A percentile compares a stretch with the other conserved stretches of the same genome.
Conservation (phyloP, 257 asterid genomes). For the Solanum piurae region DNA sequence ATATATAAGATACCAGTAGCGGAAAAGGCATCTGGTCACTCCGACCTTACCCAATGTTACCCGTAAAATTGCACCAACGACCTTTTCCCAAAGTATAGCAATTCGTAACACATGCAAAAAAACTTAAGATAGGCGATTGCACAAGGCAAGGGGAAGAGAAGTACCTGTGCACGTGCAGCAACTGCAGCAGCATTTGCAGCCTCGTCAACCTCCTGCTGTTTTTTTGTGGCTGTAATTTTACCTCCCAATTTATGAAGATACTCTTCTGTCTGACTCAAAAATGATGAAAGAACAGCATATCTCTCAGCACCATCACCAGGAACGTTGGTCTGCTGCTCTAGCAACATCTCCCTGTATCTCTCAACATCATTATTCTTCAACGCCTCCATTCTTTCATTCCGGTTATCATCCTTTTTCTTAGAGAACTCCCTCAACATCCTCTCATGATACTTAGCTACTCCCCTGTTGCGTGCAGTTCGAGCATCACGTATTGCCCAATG, state of each 20-base stretch:
- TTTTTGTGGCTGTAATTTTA: conserved; percentile 90
- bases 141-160: conserved; percentile 11
- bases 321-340: conserved; percentile 82
- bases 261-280: conserved; percentile 88
- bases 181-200: conserved; percentile 78
- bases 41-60: neutral
- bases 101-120: neutral
- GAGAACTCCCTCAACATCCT: conserved; percentile 94
- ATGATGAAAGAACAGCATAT: conserved; percentile 90
- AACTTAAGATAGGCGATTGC: neutral
- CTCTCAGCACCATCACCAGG: conserved; percentile 97
- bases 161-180: conserved; percentile 89
- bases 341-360: conserved; percentile 94
- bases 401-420: conserved; percentile 84
- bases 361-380: conserved; percentile 96
- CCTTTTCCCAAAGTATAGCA: neutral
- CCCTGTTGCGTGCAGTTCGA: conserved; percentile 92
- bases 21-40: neutral
- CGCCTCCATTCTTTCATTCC: conserved; percentile 95
- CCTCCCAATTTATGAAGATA: conserved; percentile 87
- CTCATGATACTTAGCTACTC: conserved; percentile 97
- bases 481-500: conserved; percentile 99
- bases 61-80: neutral
- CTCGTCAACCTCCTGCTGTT: conserved; percentile 98
- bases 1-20: neutral